A percentile compares a stretch with the other conserved stretches of the same genome.
These are phyloP conservation scores for Lolium perenne DNA, from an alignment of 176 grass and related monocot species.

Conservation along the genomic window DNA sequence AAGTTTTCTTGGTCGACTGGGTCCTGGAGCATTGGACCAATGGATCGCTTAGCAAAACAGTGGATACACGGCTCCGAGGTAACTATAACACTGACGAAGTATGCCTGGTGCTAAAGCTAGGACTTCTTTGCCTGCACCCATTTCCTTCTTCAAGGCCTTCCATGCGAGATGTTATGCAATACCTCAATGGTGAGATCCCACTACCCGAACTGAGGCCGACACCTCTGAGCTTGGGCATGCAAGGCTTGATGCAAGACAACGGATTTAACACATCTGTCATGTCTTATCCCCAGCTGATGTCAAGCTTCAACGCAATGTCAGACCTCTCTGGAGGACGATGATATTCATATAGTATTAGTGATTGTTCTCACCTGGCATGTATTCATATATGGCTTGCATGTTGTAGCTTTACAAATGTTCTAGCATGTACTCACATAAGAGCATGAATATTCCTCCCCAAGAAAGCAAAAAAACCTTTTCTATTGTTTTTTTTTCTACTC, in stretches of 20 bases:
- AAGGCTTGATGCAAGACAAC: background rate
- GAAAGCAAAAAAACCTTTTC: too few relatives aligned
- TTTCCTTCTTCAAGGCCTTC: background rate
- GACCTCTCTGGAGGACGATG: slow-evolving; percentile 12
- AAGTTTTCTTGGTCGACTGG: slow-evolving; percentile 4
- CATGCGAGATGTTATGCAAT: background rate
- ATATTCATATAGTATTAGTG: background rate
- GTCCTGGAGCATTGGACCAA: slow-evolving; percentile 5
- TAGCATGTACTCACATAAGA: too few relatives aligned
- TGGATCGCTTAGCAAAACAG: background rate
- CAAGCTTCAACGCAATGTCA: background rate
- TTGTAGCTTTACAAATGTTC: background rate
- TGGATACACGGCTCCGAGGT: background rate
- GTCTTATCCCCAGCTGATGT: slow-evolving; percentile 14
- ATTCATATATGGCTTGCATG: background rate
- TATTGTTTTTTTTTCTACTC: too few relatives aligned
- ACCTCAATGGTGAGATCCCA: background rate
- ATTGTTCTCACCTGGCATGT: background rate
- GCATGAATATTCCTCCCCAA: too few relatives aligned
- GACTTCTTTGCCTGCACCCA: background rate
- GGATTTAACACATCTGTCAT: background rate
- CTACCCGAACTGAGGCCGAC: background rate
- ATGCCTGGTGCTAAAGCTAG: background rate
- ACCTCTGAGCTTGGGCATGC: slow-evolving; percentile 14
- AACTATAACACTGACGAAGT: background rate